These are phyloP conservation scores for Boletus sp. DNA, from an alignment of 768 basidiomycete species.

Conservation along the genomic window DNA sequence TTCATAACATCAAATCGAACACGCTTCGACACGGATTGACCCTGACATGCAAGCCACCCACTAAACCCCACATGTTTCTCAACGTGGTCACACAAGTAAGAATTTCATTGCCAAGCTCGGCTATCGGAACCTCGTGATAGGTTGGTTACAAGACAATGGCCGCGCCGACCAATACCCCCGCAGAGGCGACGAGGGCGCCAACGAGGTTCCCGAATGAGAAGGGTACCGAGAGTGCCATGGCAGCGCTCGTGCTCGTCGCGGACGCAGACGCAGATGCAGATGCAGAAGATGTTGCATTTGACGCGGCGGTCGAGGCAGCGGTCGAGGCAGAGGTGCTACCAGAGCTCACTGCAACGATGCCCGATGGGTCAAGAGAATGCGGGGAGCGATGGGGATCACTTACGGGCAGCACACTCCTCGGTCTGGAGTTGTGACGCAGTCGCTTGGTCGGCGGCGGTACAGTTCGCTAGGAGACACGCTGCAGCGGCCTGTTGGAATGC, in stretches of 20 bases:
- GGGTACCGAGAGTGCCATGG: conserved; percentile 11
- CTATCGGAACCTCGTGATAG: background rate
- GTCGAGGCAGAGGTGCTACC: background rate
- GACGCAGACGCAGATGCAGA: background rate
- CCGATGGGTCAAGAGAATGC: background rate
- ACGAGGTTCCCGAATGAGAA: conserved; percentile 18
- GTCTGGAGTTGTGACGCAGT: conserved; percentile 33
- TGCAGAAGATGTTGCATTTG: background rate
- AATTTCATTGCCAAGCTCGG: background rate
- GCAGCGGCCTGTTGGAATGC: conserved; percentile 35
- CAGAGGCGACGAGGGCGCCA: conserved; percentile 24
- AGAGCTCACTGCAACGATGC: background rate
- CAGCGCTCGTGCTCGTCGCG: conserved; percentile 11
- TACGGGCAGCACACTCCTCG: conserved; percentile 30
- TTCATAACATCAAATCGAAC: background rate
- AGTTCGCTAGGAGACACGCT: conserved; percentile 35
- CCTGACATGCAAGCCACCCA: background rate
- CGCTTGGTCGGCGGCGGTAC: conserved; percentile 29
- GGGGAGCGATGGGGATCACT: background rate
- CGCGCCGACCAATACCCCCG: conserved; percentile 25
- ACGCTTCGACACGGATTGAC: background rate
- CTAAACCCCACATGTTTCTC: background rate
- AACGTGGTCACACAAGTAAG: background rate
- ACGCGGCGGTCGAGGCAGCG: background rate
- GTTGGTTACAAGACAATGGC: conserved; percentile 21